Conservation (phyloP, 148 eudicot genomes). For the Gaultheria prostrata region DNA sequence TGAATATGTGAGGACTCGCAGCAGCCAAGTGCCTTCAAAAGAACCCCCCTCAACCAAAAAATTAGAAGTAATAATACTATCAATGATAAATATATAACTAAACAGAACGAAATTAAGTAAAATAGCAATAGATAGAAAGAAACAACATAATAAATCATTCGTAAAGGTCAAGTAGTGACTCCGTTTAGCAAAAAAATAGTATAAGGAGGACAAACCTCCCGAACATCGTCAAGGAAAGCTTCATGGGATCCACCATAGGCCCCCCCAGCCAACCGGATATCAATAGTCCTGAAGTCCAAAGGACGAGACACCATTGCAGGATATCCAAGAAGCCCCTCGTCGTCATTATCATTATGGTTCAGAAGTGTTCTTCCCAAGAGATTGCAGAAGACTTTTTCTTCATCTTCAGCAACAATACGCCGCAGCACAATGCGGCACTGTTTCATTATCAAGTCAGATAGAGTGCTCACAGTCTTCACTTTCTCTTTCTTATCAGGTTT, state of each 20-base stretch:
- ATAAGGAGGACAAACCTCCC: conserved; percentile 34
- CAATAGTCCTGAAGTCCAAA: conserved; percentile 55
- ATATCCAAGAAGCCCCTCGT: conserved; percentile 53
- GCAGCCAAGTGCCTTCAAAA: background rate
- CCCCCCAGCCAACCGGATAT: conserved; percentile 53
- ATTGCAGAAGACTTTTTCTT: conserved; percentile 50
- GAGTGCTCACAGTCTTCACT: conserved; percentile 19
- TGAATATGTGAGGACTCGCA: background rate
- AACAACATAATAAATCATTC: background rate
- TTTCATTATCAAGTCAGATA: conserved; percentile 46
- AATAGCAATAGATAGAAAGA: background rate
- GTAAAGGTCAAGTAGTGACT: background rate
- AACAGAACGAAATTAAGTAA: background rate
- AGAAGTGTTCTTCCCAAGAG: conserved; percentile 42
- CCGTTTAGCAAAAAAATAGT: background rate
- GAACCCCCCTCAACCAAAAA: background rate
- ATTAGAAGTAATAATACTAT: background rate
- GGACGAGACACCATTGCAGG: conserved; percentile 60
- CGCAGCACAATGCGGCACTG: conserved; percentile 57
- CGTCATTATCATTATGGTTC: conserved; percentile 40
- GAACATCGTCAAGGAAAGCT: conserved; percentile 57
- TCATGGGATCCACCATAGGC: conserved; percentile 52
- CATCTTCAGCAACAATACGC: conserved; percentile 38
- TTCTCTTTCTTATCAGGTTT: conserved; percentile 44
- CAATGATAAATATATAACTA: background rate